Base-by-base conservation (phyloP, 2,329 filamentous ascomycete genomes). In the Epichloe glyceriae region DNA sequence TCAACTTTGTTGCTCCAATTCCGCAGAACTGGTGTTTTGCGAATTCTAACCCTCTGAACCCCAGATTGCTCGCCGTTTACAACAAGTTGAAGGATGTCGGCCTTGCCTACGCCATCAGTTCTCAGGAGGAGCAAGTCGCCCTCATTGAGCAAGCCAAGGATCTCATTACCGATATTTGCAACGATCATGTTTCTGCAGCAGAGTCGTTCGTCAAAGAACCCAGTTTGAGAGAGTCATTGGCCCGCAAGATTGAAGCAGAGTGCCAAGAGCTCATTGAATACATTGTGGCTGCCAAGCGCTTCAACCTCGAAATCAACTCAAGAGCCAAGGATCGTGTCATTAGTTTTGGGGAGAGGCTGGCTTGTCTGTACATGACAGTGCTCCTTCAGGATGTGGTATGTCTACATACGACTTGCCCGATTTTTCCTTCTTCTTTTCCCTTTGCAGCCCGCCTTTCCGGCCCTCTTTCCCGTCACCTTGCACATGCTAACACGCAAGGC, bases 271-370 rank as follows among this genome's bases (percentile, higher is more conserved):
- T 97, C 53, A 73, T 84, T 57, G 89, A 88, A 68, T 93, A 83
- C 60, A 75, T 82, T 52, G 69, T 74, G 34, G 81, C 79, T 1
- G 77, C 79, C 10, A 80, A 79, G 64, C 73, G 80, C 56, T 85
- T 83, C 67, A 80, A 83, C 62, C 71, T 85, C 41, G 86, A 90
- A 65, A 85, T 90, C 61, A 88, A 87, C 64, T 79, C 84, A 5
- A 78, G 85, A 60, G 84, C 83, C 53, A 87, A 89, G 65, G 87
- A 93, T 62, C 85, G 91, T 59, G 88, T 98, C 55, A 84, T 97
- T 54, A 94, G 89, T 65, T 89, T 93, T 59, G 93, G 93, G 50
- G 93, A 98, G 75, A 97, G 95, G 71, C 73, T 98, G 58, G 94
- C 88, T 69, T 97, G 91, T 67, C 79, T 84, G 34, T 93, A 93